A percentile compares a stretch with the other conserved stretches of the same genome.
These are phyloP conservation scores for Hypoxylon sp. DNA, from an alignment of 2,329 filamentous ascomycete species.

Conservation along the genomic window DNA sequence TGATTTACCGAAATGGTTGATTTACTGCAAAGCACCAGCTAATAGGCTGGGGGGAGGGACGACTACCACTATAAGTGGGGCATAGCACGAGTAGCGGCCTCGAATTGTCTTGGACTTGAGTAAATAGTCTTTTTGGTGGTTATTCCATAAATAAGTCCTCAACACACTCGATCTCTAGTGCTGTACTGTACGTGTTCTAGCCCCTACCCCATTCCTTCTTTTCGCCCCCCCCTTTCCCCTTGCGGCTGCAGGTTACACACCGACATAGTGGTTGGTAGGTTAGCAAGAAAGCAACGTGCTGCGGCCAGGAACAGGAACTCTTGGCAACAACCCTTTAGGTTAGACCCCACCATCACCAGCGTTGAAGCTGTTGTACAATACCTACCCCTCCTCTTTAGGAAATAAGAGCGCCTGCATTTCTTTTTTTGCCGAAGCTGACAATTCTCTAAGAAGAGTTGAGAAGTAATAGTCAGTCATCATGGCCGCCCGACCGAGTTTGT, in stretches of 20 bases:
- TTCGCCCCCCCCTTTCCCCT: conserved; percentile 6
- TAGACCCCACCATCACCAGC: conserved; percentile 13
- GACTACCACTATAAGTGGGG: too few species aligned
- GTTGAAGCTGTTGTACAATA: conserved; percentile 29
- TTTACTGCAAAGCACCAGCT: too few species aligned
- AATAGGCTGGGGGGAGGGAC: too few species aligned
- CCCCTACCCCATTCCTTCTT: neutral
- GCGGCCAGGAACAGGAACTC: conserved; percentile 31
- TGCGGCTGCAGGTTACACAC: conserved; percentile 22
- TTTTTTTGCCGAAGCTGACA: conserved; percentile 5
- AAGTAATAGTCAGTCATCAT: conserved; percentile 53
- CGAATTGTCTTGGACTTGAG: neutral
- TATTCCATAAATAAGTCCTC: neutral
- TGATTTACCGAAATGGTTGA: too few species aligned
- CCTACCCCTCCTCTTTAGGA: conserved; percentile 15
- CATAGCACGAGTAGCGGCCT: too few species aligned
- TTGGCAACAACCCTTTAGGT: conserved; percentile 16
- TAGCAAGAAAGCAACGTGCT: conserved; percentile 22
- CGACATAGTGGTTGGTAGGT: neutral
- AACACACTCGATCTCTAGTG: neutral
- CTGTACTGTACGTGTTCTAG: conserved; percentile 1
- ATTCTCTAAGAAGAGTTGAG: conserved; percentile 17
- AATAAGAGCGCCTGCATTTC: conserved; percentile 6
- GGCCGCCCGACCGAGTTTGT: conserved; percentile 68
- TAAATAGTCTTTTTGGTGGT: neutral